Evolutionary conservation across 2,329 filamentous ascomycete species (phyloP), one percentile per base, ranked within the genome.

Genomic region (Paecilomyces sp.): DNA sequence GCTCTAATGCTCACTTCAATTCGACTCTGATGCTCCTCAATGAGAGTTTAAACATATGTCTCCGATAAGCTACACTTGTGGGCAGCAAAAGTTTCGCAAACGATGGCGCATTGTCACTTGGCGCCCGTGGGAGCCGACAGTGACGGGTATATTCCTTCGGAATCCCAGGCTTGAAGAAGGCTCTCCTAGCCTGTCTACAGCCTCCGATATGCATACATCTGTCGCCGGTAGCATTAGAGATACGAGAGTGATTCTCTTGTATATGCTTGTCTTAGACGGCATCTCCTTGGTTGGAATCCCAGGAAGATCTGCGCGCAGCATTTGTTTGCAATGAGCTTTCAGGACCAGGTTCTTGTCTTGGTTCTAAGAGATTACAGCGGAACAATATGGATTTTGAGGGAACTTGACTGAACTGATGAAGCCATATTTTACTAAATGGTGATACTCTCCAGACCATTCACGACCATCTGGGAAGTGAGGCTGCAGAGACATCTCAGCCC

Each of bases 1-100:
- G 70, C 56, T 68, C 72, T 33, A 73, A 70, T 58, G 63, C 70
- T n/a, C 77, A 80, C 59, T 78, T 78, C 62, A 73, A 76, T 59
- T 69, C 72, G 56, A 80, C 78, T 3, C 64, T 81, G 55, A 71
- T 74, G 61, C 75, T 79, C 63, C 65, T 81, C 30, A 81, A 81
- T 63, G 77, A 80, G 62, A 80, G 76, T 62, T 67, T 80, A 64
- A 75, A 75, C 25, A 53, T 11, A 53, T 53, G 22, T 57, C 31
- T 57, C 7, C 24, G 31, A 57, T 41, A 47, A 8, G 15, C 18
- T 47, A 47, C 41, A 22, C 15, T 15, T 41, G n/a, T n/a, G 36
- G 15, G 13, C 8, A 41, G n/a, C 6, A n/a, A n/a, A 15, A 41
- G 13, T 6, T 41, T 3, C 15, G 4, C 13, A 41, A 41, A n/a